These are phyloP conservation scores for Rubroboletus satanas DNA, from an alignment of 768 basidiomycete genomes.

Conservation along the genomic window DNA sequence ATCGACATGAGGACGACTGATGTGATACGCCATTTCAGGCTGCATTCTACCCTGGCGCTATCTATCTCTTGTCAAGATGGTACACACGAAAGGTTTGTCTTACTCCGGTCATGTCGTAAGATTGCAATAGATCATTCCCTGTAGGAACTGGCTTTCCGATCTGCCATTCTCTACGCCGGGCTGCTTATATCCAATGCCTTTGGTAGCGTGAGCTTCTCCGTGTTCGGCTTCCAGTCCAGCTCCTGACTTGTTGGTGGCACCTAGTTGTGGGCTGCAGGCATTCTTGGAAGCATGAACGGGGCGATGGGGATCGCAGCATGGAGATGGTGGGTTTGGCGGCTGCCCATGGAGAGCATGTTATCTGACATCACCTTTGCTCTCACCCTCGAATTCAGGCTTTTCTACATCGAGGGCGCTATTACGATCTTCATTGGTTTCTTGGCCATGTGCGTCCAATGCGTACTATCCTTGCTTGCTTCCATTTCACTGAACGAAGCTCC, in stretches of 20 bases:
- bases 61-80: slow-evolving; percentile 33
- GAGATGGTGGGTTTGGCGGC: slow-evolving; percentile 48
- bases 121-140: not conserved
- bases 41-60: slow-evolving; percentile 61
- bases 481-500: not conserved
- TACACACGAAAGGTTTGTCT: slow-evolving; percentile 20
- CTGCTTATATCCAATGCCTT: slow-evolving; percentile 63
- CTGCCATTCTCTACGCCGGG: slow-evolving; percentile 57
- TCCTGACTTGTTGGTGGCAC: not conserved
- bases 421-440: slow-evolving; percentile 58
- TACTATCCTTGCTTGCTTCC: too few species aligned
- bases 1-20: not conserved
- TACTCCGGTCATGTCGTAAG: not conserved
- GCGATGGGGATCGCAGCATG: slow-evolving; percentile 62
- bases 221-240: not conserved
- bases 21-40: slow-evolving; percentile 30
- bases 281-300: slow-evolving; percentile 66
- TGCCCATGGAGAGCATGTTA: not conserved
- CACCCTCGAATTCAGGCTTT: slow-evolving; percentile 47
- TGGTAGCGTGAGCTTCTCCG: slow-evolving; percentile 45
- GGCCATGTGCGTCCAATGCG: slow-evolving; percentile 39
- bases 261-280: slow-evolving; percentile 69
- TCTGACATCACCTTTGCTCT: not conserved
- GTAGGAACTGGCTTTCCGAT: slow-evolving; percentile 62
- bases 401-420: slow-evolving; percentile 66